Evolutionary conservation across 108 stramenopile genomes (phyloP).

Genomic region (Mayamaea pseudoterrestris): DNA sequence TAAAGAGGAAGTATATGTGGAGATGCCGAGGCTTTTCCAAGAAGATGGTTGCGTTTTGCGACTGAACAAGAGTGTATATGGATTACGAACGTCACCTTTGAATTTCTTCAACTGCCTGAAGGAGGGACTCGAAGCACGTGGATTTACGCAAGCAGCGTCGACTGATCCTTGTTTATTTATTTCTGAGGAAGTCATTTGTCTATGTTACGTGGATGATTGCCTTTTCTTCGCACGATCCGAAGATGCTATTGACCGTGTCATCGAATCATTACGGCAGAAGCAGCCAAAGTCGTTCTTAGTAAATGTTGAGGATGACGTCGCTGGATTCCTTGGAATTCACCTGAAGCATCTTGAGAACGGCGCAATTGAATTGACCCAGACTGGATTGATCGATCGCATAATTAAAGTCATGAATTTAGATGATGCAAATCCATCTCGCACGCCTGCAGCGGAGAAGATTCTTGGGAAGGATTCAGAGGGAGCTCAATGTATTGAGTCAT

Average conservation of each 20-base stretch:
- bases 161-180: slow-evolving; percentile 46
- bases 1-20: slow-evolving; percentile 12
- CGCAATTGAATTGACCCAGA: slow-evolving; percentile 21
- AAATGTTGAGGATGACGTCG: background rate
- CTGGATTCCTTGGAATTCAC: slow-evolving; percentile 2
- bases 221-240: slow-evolving; percentile 10
- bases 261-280: background rate
- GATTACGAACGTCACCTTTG: slow-evolving; percentile 11
- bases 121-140: slow-evolving; percentile 1
- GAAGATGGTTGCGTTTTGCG: slow-evolving; percentile 12
- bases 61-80: slow-evolving; percentile 20
- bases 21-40: slow-evolving; percentile 24
- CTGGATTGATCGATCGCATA: slow-evolving; percentile 19
- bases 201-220: slow-evolving; percentile 37
- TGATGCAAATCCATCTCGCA: background rate
- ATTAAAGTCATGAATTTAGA: slow-evolving; percentile 17
- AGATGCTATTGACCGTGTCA: background rate
- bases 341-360: background rate
- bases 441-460: slow-evolving; percentile 2
- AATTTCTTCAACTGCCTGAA: slow-evolving; percentile 21
- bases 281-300: background rate
- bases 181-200: slow-evolving; percentile 15
- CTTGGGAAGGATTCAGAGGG: slow-evolving; percentile 8
- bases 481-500: slow-evolving; percentile 1
- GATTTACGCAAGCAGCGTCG: slow-evolving; percentile 10